These are phyloP conservation scores for Pholiota conissans DNA, from an alignment of 768 basidiomycete species.

Conservation along the genomic window DNA sequence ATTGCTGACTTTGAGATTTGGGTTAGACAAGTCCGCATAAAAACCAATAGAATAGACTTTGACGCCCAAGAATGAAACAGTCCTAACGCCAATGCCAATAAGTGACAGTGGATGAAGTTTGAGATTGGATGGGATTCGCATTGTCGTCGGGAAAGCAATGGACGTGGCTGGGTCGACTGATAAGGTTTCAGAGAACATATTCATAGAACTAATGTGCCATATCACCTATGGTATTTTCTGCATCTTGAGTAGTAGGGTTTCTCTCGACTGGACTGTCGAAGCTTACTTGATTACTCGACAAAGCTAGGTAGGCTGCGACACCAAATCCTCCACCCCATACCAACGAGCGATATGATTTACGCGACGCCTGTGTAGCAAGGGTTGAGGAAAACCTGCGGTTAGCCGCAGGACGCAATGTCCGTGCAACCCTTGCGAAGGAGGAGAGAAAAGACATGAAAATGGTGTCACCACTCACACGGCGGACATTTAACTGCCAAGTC, in stretches of 20 bases:
- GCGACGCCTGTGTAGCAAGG: conserved; percentile 13
- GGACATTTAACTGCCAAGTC: no score
- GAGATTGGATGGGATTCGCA: conserved; percentile 64
- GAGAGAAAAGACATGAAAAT: conserved; percentile 19
- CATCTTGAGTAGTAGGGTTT: conserved; percentile 5
- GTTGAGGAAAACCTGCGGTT: conserved; percentile 18
- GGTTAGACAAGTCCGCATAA: conserved; percentile 79
- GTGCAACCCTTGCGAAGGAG: conserved; percentile 14
- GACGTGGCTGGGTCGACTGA: conserved; percentile 75
- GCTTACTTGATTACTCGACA: conserved; percentile 32
- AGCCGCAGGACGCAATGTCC: conserved; percentile 13
- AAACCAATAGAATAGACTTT: conserved; percentile 91
- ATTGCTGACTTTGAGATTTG: conserved; percentile 52
- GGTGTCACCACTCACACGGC: no score
- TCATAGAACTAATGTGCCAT: background rate
- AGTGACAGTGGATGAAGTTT: conserved; percentile 65
- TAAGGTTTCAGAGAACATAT: background rate
- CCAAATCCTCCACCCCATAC: conserved; percentile 33
- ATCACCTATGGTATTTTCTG: conserved; percentile 24
- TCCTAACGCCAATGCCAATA: conserved; percentile 83
- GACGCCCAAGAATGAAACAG: conserved; percentile 84
- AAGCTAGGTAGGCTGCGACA: conserved; percentile 17
- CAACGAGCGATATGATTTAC: conserved; percentile 19
- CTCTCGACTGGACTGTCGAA: conserved; percentile 35
- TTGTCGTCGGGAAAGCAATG: conserved; percentile 67